These are phyloP conservation scores for Kappamyces sp. DNA, from an alignment of 192 early-diverging fungal species.

Conservation along the genomic window DNA sequence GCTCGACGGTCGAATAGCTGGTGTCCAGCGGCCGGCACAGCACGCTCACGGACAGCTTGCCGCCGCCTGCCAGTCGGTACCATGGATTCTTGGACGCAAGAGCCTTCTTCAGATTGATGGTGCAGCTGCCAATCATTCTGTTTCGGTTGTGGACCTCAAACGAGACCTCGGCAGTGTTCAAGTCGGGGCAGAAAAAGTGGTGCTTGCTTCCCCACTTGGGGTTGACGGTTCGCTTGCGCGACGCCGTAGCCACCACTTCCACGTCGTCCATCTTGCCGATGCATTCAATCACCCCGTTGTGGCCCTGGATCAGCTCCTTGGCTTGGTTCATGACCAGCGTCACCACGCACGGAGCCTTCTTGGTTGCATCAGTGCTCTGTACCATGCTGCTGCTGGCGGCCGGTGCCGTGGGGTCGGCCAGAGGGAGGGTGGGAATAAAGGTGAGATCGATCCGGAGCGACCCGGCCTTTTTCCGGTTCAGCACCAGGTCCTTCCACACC, in stretches of 20 bases:
- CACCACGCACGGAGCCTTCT: slow-evolving; percentile 27
- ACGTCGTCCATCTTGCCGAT: slow-evolving; percentile 17
- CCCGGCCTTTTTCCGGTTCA: too few relatives aligned
- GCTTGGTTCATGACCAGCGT: slow-evolving; percentile 35
- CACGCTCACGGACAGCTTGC: slow-evolving; percentile 56
- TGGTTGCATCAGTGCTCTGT: background rate
- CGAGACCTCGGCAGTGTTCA: slow-evolving; percentile 49
- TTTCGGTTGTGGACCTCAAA: slow-evolving; percentile 56
- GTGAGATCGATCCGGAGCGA: too few relatives aligned
- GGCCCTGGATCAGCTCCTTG: slow-evolving; percentile 29
- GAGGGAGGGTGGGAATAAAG: background rate
- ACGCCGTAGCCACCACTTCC: slow-evolving; percentile 41
- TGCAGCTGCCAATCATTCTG: slow-evolving; percentile 35
- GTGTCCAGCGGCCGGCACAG: slow-evolving; percentile 80
- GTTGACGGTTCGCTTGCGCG: slow-evolving; percentile 65
- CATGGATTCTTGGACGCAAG: slow-evolving; percentile 52
- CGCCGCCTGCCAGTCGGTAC: slow-evolving; percentile 49
- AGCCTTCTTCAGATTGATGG: slow-evolving; percentile 30
- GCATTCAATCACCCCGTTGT: slow-evolving; percentile 48
- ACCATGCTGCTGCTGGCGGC: background rate
- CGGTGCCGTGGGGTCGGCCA: background rate
- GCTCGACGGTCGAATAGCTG: slow-evolving; percentile 47
- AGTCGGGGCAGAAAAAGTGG: slow-evolving; percentile 33
- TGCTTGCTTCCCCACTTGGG: slow-evolving; percentile 71
- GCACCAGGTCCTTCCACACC: slow-evolving; percentile 25